Conservation (phyloP, 441 rosid genomes). For the Pelargonium australe region DNA sequence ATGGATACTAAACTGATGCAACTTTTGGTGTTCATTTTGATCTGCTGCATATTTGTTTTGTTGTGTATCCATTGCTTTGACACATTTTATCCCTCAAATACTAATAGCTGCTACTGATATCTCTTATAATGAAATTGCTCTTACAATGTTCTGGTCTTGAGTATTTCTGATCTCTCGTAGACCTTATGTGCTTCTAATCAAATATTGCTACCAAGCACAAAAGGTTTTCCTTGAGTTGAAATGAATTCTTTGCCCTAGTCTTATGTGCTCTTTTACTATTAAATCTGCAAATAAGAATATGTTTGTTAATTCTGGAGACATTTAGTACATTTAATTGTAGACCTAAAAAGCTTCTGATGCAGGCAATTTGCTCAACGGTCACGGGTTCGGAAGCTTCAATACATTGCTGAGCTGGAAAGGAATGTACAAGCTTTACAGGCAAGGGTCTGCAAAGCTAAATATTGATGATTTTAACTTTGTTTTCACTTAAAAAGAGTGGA, state of each 20-base stretch:
- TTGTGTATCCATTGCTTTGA: background rate
- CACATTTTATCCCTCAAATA: background rate
- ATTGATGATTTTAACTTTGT: conserved; percentile 7
- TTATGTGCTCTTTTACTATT: background rate
- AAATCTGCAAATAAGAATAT: background rate
- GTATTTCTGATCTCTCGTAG: background rate
- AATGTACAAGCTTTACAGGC: conserved; percentile 97
- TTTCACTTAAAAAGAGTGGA: background rate
- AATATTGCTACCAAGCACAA: too few species aligned
- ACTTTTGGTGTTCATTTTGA: background rate
- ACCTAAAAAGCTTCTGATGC: conserved; percentile 21
- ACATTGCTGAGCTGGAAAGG: conserved; percentile 97
- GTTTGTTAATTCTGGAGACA: background rate
- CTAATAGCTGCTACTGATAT: background rate
- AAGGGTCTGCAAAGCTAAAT: conserved; percentile 19
- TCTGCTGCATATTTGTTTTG: background rate
- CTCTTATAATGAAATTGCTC: too few species aligned
- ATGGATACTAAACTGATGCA: background rate
- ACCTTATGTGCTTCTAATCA: background rate
- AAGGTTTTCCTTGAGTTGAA: background rate
- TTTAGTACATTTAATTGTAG: conserved; percentile 17
- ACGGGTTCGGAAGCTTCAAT: conserved; percentile 95
- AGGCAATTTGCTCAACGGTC: conserved; percentile 99
- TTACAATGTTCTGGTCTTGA: background rate
- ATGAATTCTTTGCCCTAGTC: background rate